A percentile compares a stretch with the other conserved stretches of the same genome.
phyloP scores from a whole-genome alignment of 257 asterid species.

The Solanum sejunctum region DNA sequence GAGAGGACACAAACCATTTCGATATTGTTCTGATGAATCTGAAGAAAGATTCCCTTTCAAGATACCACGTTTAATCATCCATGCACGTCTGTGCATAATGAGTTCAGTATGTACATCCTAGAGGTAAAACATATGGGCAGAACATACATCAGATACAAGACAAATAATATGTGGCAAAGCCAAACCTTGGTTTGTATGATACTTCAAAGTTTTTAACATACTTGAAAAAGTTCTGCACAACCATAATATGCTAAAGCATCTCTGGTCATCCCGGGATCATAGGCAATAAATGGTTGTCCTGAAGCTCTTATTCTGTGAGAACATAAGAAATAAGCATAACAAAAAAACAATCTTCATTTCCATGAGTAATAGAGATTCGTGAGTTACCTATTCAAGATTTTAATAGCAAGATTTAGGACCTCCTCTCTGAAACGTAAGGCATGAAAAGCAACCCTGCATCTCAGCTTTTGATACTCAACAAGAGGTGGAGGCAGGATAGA shows the following conservation, averaged over 20 bases:
- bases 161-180: neutral
- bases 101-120: slow-evolving; percentile 99
- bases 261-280: slow-evolving; percentile 97
- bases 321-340: slow-evolving; percentile 5
- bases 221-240: slow-evolving; percentile 99
- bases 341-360: neutral
- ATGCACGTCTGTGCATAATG: slow-evolving; percentile 81
- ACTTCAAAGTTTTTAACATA: slow-evolving; percentile 10
- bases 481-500: slow-evolving; percentile 64
- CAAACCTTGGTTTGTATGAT: neutral
- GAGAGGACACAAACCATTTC: slow-evolving; percentile 80
- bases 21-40: slow-evolving; percentile 69
- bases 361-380: neutral
- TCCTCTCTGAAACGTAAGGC: slow-evolving; percentile 77
- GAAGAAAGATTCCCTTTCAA: slow-evolving; percentile 73
- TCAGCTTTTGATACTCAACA: slow-evolving; percentile 80
- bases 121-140: slow-evolving; percentile 4
- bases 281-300: slow-evolving; percentile 80
- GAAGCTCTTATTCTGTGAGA: slow-evolving; percentile 54
- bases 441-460: slow-evolving; percentile 93
- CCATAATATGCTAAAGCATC: slow-evolving; percentile 91
- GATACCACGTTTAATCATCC: slow-evolving; percentile 90
- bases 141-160: slow-evolving; percentile 4
- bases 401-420: slow-evolving; percentile 85
- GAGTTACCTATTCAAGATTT: slow-evolving; percentile 50